Conservation (phyloP, 106 monocot species). For the Acanthochlamys bracteata region DNA sequence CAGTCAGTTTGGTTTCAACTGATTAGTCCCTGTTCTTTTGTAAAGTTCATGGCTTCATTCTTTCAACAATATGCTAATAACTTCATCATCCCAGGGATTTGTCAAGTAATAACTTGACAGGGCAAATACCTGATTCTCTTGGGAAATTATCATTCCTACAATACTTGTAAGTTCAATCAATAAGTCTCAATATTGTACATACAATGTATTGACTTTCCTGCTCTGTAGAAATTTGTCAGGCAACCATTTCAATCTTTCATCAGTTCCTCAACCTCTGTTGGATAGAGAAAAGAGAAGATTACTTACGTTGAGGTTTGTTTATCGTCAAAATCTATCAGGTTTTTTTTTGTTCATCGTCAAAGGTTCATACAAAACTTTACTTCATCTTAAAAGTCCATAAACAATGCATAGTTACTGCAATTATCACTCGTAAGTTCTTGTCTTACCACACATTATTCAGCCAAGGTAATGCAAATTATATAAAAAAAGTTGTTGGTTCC, state of each 20-base stretch:
- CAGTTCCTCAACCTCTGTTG: slow-evolving; percentile 28
- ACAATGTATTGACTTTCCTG: too few relatives aligned
- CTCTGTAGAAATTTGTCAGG: slow-evolving; percentile 16
- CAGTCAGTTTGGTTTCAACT: neutral
- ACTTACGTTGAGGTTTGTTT: slow-evolving; percentile 24
- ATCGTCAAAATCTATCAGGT: too few relatives aligned
- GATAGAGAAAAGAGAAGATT: slow-evolving; percentile 18
- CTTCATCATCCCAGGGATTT: slow-evolving; percentile 19
- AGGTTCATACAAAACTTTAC: too few relatives aligned
- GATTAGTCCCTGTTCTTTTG: neutral
- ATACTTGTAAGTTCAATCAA: slow-evolving; percentile 15
- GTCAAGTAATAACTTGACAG: slow-evolving; percentile 20
- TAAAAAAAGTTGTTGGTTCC: too few relatives aligned
- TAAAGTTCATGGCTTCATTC: too few relatives aligned
- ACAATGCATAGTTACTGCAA: too few relatives aligned
- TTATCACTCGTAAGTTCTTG: too few relatives aligned
- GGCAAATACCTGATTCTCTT: slow-evolving; percentile 23
- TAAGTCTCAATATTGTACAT: too few relatives aligned
- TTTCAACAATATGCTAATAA: neutral
- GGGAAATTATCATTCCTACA: slow-evolving; percentile 21
- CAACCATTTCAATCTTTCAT: slow-evolving; percentile 18
- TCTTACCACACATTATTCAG: too few relatives aligned
- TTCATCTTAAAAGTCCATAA: too few relatives aligned
- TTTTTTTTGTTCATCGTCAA: too few relatives aligned
- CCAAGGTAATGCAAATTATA: too few relatives aligned